phyloP scores from a whole-genome alignment of 2,329 filamentous ascomycete genomes.

The Colletotrichum melonis region DNA sequence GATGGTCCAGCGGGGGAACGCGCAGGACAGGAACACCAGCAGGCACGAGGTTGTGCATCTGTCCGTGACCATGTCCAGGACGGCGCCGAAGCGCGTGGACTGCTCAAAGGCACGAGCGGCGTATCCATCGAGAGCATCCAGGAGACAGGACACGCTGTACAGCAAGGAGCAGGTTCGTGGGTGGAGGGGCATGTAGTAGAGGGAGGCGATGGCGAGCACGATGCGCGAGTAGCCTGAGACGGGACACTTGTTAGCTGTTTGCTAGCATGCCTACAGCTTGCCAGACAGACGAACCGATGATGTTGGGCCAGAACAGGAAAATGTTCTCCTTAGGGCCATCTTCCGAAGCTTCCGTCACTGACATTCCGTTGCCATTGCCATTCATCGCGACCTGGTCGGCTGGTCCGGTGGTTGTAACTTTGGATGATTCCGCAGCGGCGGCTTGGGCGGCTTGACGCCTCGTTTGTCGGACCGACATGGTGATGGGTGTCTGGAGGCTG shows the following conservation, averaged over 20 bases:
- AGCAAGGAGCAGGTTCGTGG: constrained; percentile 93
- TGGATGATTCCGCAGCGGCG: constrained; percentile 27
- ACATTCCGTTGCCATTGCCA: constrained; percentile 57
- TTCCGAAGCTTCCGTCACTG: constrained; percentile 47
- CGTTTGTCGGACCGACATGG: constrained; percentile 53
- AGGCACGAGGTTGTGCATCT: constrained; percentile 96
- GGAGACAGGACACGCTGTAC: constrained; percentile 93
- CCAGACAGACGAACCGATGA: constrained; percentile 72
- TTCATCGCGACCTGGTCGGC: constrained; percentile 47
- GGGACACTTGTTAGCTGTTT: neutral
- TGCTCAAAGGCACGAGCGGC: constrained; percentile 86
- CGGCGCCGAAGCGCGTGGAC: constrained; percentile 94
- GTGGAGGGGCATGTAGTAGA: constrained; percentile 99
- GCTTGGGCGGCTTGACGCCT: constrained; percentile 52
- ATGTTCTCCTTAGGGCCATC: constrained; percentile 73
- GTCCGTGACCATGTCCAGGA: constrained; percentile 99
- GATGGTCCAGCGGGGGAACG: constrained; percentile 94
- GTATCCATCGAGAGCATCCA: constrained; percentile 94
- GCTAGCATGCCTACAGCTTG: neutral
- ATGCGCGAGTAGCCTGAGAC: constrained; percentile 79
- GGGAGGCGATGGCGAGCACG: constrained; percentile 85
- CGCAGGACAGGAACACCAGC: constrained; percentile 92
- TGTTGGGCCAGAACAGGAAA: constrained; percentile 84
- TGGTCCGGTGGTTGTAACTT: constrained; percentile 8
- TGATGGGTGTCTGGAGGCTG: constrained; percentile 18